Base-by-base conservation (phyloP, 2,329 filamentous ascomycete genomes). In the Bimuria novae-zelandiae region DNA sequence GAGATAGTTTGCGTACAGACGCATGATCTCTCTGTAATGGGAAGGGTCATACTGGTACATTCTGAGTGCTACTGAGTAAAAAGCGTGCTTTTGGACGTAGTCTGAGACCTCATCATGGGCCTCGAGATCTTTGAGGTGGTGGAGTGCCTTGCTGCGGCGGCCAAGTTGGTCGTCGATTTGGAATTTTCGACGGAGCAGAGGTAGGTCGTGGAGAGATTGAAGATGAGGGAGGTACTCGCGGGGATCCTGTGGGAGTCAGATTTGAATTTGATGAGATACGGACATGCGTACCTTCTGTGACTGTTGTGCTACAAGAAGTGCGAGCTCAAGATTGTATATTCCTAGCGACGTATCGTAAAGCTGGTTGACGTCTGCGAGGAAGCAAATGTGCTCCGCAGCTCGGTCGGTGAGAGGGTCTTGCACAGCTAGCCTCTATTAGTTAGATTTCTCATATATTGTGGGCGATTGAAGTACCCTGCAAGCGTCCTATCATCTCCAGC, bases 351-450 rank as follows among this genome's bases (percentile, higher is more conserved):
- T 87, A 56, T 97, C 90, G 66, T 96, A 99, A 0, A 99, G 83
- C 33, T 87, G 86, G 71, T 97, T 95, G 40, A 95, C 89, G 73
- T 99, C 94, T 0, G 92, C 90, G 36, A 99, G 82, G 80, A 99
- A 99, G 79, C 92, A 97, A 55, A 99, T 97, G 68, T 99, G 94
- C 70, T 97, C 92, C 19, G 97, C 88, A 0, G 93, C 93, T 71
- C 88, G 88, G 62, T 97, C 93, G 0, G 91, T 90, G 60, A 92
- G 81, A 5, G 65, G 61, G 45, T 71, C 47, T 86, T 82, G 56
- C 3, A 61, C 50, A 48, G 60, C 67, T 70, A 17, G 2, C 25
- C 17, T 2, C 1, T n/a, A 40, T 62, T 43, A n/a, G n/a, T n/a
- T n/a, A n/a, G n/a, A n/a, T n/a, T n/a, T n/a, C n/a, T n/a, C n/a